These are phyloP conservation scores for Clitopilus passeckerianus DNA, from an alignment of 768 basidiomycete genomes.

Conservation along the genomic window DNA sequence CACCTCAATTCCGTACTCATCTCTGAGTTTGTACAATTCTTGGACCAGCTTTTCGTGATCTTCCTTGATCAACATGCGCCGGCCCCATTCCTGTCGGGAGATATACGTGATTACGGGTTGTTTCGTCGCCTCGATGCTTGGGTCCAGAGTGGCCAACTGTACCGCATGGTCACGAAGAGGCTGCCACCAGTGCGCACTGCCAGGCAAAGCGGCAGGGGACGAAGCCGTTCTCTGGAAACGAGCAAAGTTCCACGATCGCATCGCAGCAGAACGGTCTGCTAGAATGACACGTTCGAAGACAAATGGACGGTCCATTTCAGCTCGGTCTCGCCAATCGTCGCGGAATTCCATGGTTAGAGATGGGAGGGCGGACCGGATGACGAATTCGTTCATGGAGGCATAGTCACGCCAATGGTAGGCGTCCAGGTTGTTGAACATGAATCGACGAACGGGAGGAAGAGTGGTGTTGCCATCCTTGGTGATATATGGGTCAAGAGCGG, in stretches of 20 bases:
- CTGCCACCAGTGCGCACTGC: slow-evolving; percentile 81
- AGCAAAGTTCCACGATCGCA: slow-evolving; percentile 60
- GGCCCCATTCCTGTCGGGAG: slow-evolving; percentile 83
- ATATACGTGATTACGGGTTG: slow-evolving; percentile 90
- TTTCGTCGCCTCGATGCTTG: slow-evolving; percentile 34
- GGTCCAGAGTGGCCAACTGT: slow-evolving; percentile 59
- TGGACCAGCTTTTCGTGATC: slow-evolving; percentile 78
- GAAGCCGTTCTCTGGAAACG: slow-evolving; percentile 75
- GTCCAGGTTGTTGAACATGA: slow-evolving; percentile 73
- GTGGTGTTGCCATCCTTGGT: slow-evolving; percentile 58
- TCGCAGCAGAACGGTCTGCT: slow-evolving; percentile 82
- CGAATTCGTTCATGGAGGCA: slow-evolving; percentile 86
- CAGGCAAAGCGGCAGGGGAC: slow-evolving; percentile 70
- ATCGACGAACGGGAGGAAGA: slow-evolving; percentile 68
- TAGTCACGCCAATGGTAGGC: slow-evolving; percentile 88
- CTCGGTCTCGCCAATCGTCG: slow-evolving; percentile 81
- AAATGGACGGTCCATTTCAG: slow-evolving; percentile 60
- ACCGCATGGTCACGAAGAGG: slow-evolving; percentile 71
- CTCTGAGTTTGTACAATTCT: slow-evolving; percentile 66
- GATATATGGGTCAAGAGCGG: slow-evolving; percentile 73
- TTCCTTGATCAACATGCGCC: slow-evolving; percentile 71
- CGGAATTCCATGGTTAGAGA: slow-evolving; percentile 75
- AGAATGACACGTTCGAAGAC: slow-evolving; percentile 87
- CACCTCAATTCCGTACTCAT: slow-evolving; percentile 77
- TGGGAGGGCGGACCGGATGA: slow-evolving; percentile 77